phyloP scores from a whole-genome alignment of 345 rosid species.

The Cochlearia excelsa region DNA sequence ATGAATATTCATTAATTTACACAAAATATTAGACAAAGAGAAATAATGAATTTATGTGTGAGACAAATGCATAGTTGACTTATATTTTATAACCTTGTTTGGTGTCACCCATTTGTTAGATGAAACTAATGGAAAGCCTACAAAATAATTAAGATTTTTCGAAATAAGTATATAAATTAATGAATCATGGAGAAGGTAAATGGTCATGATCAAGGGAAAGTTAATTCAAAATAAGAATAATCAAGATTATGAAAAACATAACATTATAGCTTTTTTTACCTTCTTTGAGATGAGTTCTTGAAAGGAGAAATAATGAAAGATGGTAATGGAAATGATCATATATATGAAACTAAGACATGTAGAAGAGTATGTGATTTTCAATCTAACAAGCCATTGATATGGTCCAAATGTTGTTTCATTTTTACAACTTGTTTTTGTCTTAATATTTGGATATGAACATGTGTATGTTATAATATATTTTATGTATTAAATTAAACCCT shows the following conservation, averaged over 20 bases:
- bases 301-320: not conserved
- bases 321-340: constrained; percentile 20
- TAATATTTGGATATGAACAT: constrained; percentile 5
- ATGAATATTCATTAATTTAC: not conserved
- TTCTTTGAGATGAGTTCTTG: constrained; percentile 9
- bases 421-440: constrained; percentile 17
- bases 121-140: constrained; percentile 22
- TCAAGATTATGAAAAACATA: constrained; percentile 9
- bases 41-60: not conserved
- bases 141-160: constrained; percentile 11
- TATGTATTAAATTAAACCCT: no score
- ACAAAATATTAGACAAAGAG: not conserved
- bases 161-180: no score
- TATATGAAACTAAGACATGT: constrained; percentile 24
- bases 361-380: constrained; percentile 17
- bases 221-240: constrained; percentile 5
- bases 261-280: constrained; percentile 1
- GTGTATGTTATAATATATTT: not conserved
- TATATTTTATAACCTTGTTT: constrained; percentile 27
- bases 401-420: not conserved
- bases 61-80: constrained; percentile 16
- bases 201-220: not conserved
- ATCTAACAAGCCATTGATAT: constrained; percentile 31
- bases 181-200: not conserved
- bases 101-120: constrained; percentile 45